Base-by-base conservation (phyloP, 495 filamentous ascomycete species). In the Talaromyces nanjingensis region DNA sequence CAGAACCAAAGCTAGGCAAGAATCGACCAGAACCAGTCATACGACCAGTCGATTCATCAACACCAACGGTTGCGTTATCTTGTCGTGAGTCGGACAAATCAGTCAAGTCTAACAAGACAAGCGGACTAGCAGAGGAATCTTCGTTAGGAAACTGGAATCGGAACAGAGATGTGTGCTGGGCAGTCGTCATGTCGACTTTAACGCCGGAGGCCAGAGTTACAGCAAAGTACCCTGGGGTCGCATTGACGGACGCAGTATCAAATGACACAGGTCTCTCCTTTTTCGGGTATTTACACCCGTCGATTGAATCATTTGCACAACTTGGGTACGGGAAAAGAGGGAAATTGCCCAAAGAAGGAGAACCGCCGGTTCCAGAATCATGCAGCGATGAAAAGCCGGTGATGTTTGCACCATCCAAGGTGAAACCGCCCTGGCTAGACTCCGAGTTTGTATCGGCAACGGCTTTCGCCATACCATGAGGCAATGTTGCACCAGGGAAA, bases 391-490 rank as follows among this genome's bases (percentile, higher is more conserved):
- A 87, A 69, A 91, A 91, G 4, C 86, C 89, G n/a, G 83, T 87
- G 62, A 92, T 81, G 45, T 79, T 84, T 47, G 79, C 79, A 22
- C 82, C 83, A 65, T 92, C 89, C 11, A 85, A 79, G 3, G 88
- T 82, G 68, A 91, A 93, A 4, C 90, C 90, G 18, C 89, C 89
- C 69, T 91, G 89, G 65, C 88, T 90, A 59, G 65, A 75, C 49
- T 77, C 79, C 31, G 82, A 85, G 64, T 85, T 82, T 18, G 86
- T 88, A 72, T 93, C 90, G 31, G 90, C 85, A 6, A 90, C 88
- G 39, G 90, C 88, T 72, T 93, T 92, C 63, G 88, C 88, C 84
- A 93, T 90, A 67, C 78, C 78, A 68, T 89, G 91, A 0, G 89
- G 89, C 47, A 92, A 69, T 1, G 89, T 86, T 4, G 89, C 89